These are phyloP conservation scores for Melampsora americana DNA, from an alignment of 1,284 basidiomycete species.

Conservation along the genomic window DNA sequence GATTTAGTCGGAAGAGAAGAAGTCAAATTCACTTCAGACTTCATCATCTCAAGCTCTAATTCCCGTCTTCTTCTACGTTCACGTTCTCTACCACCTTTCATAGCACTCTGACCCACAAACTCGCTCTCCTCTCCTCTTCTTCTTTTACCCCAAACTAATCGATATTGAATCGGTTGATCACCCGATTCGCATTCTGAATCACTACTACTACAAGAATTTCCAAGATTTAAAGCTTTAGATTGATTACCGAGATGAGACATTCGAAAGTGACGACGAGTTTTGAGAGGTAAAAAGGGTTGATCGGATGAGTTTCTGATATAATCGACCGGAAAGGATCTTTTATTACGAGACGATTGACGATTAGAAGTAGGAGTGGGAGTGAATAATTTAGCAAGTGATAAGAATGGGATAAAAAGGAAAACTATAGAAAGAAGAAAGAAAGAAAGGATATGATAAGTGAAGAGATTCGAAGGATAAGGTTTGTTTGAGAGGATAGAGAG, in stretches of 20 bases:
- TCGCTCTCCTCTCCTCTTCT: slow-evolving; percentile 27
- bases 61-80: not conserved
- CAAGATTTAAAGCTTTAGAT: not conserved
- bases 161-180: not conserved
- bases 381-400: not conserved
- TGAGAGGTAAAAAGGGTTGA: slow-evolving; percentile 22
- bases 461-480: too few species aligned
- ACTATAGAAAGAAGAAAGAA: too few species aligned
- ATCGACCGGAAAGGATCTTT: not conserved
- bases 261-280: slow-evolving; percentile 34
- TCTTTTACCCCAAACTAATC: slow-evolving; percentile 25
- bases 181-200: slow-evolving; percentile 20
- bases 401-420: slow-evolving; percentile 31
- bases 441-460: too few species aligned
- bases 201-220: not conserved
- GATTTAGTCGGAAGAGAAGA: too few species aligned
- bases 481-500: too few species aligned
- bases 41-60: too few species aligned
- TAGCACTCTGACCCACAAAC: slow-evolving; percentile 9
- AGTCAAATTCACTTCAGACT: too few species aligned
- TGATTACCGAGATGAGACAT: slow-evolving; percentile 34
- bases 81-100: slow-evolving; percentile 15
- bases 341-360: slow-evolving; percentile 2
- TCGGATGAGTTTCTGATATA: not conserved
- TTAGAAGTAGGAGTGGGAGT: not conserved